Percentiles rank a stretch among this genome's conserved stretches.
These are phyloP conservation scores for Hyaloscypha hepaticicola DNA, from an alignment of 495 filamentous ascomycete genomes.

Conservation along the genomic window DNA sequence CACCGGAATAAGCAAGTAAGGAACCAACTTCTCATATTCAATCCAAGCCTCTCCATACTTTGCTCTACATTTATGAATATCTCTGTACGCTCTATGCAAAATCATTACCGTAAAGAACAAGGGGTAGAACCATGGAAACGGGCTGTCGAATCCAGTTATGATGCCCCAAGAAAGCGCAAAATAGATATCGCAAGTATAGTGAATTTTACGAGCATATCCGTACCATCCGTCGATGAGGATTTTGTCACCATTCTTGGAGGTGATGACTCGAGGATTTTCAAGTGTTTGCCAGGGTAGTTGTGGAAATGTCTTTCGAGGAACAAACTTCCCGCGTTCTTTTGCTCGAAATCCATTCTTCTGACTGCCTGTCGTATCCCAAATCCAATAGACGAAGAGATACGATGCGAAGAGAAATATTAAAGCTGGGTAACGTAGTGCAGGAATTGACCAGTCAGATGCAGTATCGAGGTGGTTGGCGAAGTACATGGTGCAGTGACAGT, in stretches of 20 bases:
- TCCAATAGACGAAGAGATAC: slow-evolving; percentile 87
- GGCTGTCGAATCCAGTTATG: slow-evolving; percentile 63
- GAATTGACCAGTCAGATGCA: slow-evolving; percentile 67
- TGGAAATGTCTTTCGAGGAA: slow-evolving; percentile 80
- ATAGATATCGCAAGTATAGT: slow-evolving; percentile 88
- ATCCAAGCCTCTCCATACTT: slow-evolving; percentile 93
- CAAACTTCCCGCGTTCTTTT: slow-evolving; percentile 69
- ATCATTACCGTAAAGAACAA: slow-evolving; percentile 93
- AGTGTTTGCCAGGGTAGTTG: slow-evolving; percentile 87
- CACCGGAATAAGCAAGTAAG: slow-evolving; percentile 95
- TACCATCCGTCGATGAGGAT: slow-evolving; percentile 94
- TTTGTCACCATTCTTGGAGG: slow-evolving; percentile 71
- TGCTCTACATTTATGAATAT: slow-evolving; percentile 76
- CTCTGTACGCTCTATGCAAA: slow-evolving; percentile 80
- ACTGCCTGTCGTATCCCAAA: slow-evolving; percentile 87
- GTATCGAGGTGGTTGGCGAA: slow-evolving; percentile 72
- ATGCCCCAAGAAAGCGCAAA: slow-evolving; percentile 66
- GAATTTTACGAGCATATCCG: slow-evolving; percentile 87
- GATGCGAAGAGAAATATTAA: slow-evolving; percentile 62
- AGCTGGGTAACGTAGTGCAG: slow-evolving; percentile 47
- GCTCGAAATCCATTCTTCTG: slow-evolving; percentile 95
- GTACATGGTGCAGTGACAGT: slow-evolving; percentile 96
- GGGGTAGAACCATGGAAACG: slow-evolving; percentile 97
- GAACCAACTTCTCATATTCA: slow-evolving; percentile 84
- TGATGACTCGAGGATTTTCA: slow-evolving; percentile 81